Evolutionary conservation across 176 grass and related monocot species (phyloP), one percentile per base, ranked within the genome.

Genomic region (Phragmites australis): DNA sequence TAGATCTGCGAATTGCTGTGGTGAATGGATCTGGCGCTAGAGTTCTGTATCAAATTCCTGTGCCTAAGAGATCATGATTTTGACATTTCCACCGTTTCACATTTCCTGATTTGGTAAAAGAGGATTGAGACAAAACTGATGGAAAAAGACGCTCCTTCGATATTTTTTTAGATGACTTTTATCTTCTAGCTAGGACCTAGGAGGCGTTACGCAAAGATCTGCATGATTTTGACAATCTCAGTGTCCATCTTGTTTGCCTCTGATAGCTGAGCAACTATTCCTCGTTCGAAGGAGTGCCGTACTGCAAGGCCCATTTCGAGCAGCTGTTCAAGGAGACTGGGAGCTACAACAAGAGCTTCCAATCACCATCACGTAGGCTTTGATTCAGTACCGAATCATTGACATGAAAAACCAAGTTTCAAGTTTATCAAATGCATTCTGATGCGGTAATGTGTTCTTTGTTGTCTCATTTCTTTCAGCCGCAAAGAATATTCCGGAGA

Each of bases 301-400:
- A 99, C 82, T 99, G 96, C 85, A 99, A 95, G 79, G 68, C 96
- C 75, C 96, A 99, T 88, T 99, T 91, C 82, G 88, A 93, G 72
- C 92, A 95, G 67, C 90, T 95, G 29, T 95, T 91, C 86, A 95
- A 95, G 57, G 92, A 94, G 86, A 85, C 89, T 2, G 88, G 93
- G 41, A 97, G 88, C 81, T 97, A 93, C 83, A 93, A 93, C 74
- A 97, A 97, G 73, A 97, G 83, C 52, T 92, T 94, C 56, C 95
- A 88, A 53, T 88, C 89, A 21, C 94, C 85, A 46, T 87, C 90
- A 45, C 81, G 85, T 89, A 87, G 8, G 81, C 2, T 44, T 62
- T 49, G 8, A 31, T 65, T 49, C 12, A 45, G 40, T 41, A 37
- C 45, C 40, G 19, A 61, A 26, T 31, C 55, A 6, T 22, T 62